phyloP scores from a whole-genome alignment of 257 asterid species.

The Leptodermis oblonga region DNA sequence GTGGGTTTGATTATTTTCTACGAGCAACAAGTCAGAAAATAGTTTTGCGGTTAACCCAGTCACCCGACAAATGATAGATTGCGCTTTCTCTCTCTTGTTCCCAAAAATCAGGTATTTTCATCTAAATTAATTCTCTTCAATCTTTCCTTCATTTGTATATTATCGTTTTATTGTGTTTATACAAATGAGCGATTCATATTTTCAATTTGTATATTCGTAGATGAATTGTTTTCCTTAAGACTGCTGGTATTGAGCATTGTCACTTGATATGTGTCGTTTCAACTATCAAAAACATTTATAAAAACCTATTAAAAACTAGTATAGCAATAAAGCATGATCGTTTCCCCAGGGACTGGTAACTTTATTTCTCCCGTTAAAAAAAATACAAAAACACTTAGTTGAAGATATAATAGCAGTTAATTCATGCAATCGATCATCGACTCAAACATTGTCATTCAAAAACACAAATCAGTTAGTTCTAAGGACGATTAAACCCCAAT shows the following conservation, averaged over 20 bases:
- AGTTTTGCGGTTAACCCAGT: slow-evolving; percentile 49
- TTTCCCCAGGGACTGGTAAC: too few species aligned
- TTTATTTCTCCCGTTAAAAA: too few species aligned
- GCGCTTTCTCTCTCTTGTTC: slow-evolving; percentile 74
- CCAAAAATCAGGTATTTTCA: slow-evolving; percentile 54
- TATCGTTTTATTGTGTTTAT: background rate
- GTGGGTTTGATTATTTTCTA: slow-evolving; percentile 32
- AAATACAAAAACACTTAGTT: too few species aligned
- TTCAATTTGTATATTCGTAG: slow-evolving; percentile 26
- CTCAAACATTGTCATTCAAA: too few species aligned
- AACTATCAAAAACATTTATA: too few species aligned
- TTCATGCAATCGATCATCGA: too few species aligned
- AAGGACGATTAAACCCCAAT: too few species aligned
- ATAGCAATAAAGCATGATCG: too few species aligned
- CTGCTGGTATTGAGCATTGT: slow-evolving; percentile 80
- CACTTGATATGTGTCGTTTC: too few species aligned
- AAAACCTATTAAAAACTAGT: too few species aligned
- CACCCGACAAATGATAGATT: slow-evolving; percentile 73
- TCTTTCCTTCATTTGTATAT: background rate
- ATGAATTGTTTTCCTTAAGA: slow-evolving; percentile 69
- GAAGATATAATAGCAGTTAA: too few species aligned
- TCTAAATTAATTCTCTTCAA: background rate
- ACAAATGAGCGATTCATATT: background rate
- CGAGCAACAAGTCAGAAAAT: slow-evolving; percentile 9
- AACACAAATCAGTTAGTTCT: too few species aligned